These are phyloP conservation scores for Globisporangium alternatum DNA, from an alignment of 352 stramenopile species.

Conservation along the genomic window DNA sequence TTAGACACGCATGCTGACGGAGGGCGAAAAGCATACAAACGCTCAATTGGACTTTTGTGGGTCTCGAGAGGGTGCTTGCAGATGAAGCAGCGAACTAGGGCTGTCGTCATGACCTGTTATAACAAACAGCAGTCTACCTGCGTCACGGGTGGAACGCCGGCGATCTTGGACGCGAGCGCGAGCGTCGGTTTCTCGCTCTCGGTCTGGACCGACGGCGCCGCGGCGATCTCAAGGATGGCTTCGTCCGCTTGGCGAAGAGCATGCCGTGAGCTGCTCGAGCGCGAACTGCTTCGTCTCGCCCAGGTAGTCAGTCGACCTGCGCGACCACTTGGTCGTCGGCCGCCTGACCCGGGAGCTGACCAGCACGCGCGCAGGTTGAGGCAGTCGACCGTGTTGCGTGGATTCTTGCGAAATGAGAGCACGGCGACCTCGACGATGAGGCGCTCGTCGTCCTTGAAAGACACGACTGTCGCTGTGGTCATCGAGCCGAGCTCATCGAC, in stretches of 20 bases:
- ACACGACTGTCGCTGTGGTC: conserved; percentile 82
- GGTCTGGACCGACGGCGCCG: conserved; percentile 59
- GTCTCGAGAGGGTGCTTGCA: too few relatives aligned
- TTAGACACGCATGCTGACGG: too few relatives aligned
- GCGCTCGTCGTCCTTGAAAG: conserved; percentile 84
- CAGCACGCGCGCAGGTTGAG: conserved; percentile 56
- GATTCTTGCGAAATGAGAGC: conserved; percentile 80
- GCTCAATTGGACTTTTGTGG: too few relatives aligned
- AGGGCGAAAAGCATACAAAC: too few relatives aligned
- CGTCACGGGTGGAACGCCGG: conserved; percentile 56
- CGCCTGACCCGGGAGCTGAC: conserved; percentile 40
- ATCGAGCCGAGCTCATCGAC: conserved; percentile 88
- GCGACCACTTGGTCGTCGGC: conserved; percentile 32
- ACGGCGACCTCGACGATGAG: conserved; percentile 84
- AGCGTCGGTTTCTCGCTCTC: conserved; percentile 49
- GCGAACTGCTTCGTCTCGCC: conserved; percentile 46
- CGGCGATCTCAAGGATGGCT: conserved; percentile 55
- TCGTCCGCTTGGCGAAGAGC: conserved; percentile 64
- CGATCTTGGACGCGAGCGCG: conserved; percentile 50
- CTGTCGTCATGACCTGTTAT: background rate
- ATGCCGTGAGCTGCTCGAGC: conserved; percentile 71
- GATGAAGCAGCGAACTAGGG: conserved; percentile 67
- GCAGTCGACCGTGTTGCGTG: conserved; percentile 73
- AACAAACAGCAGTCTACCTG: conserved; percentile 2
- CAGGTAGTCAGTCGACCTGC: conserved; percentile 54